Evolutionary conservation across 2,329 filamentous ascomycete genomes (phyloP).

Genomic region (Cercospora sesami): DNA sequence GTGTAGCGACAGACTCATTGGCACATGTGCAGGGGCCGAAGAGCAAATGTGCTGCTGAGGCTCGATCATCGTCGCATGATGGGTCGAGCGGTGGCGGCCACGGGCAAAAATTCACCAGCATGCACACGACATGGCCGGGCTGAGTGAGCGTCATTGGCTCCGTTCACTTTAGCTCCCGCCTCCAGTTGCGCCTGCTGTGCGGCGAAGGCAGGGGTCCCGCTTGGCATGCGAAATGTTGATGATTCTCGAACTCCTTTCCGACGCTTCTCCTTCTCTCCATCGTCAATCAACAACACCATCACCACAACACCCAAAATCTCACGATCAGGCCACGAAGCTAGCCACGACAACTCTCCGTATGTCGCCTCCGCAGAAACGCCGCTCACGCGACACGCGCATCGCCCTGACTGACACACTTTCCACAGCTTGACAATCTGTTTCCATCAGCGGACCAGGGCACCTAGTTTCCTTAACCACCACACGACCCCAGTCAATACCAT

Average conservation of each 20-base stretch:
- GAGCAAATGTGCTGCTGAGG: slow-evolving; percentile 2
- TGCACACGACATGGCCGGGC: slow-evolving; percentile 5
- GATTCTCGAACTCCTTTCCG: slow-evolving; percentile 24
- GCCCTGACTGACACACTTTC: slow-evolving; percentile 17
- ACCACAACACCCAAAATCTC: slow-evolving; percentile 26
- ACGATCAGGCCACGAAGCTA: slow-evolving; percentile 49
- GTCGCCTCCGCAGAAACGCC: slow-evolving; percentile 17
- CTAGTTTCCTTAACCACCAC: slow-evolving; percentile 46
- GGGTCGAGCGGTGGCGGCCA: slow-evolving; percentile 6
- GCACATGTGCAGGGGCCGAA: not conserved
- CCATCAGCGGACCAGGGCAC: slow-evolving; percentile 41
- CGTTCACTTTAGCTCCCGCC: slow-evolving; percentile 10
- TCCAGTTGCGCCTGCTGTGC: slow-evolving; percentile 4
- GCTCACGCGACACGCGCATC: slow-evolving; percentile 5
- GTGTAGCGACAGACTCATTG: slow-evolving; percentile 6
- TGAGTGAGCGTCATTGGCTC: slow-evolving; percentile 1
- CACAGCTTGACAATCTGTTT: slow-evolving; percentile 52
- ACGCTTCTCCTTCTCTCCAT: slow-evolving; percentile 30
- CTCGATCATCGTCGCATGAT: slow-evolving; percentile 1
- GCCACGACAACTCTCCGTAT: slow-evolving; percentile 49
- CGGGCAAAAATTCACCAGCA: not conserved
- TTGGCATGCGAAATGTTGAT: slow-evolving; percentile 6
- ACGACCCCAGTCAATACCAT: slow-evolving; percentile 34
- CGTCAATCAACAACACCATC: slow-evolving; percentile 26
- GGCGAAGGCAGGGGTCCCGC: slow-evolving; percentile 5